Evolutionary conservation across 371 early-diverging fungal genomes (phyloP), one percentile per base, ranked within the genome.

Genomic region (Saksenaea vasiformis): DNA sequence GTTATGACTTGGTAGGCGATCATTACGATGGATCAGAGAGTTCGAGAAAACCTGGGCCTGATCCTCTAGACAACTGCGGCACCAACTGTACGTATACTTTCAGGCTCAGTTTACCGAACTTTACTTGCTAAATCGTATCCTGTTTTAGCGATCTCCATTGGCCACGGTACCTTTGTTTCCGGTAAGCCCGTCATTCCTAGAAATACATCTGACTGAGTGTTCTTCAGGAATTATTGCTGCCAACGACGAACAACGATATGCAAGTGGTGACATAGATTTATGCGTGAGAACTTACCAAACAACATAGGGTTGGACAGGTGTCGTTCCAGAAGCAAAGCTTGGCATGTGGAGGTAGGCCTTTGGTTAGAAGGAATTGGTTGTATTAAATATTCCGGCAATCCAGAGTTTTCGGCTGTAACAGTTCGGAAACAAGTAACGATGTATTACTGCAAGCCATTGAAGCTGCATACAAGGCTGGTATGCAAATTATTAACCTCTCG

Each of bases 371-470:
- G 27, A 38, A 14, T 17, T 24, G 34, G 54, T n/a, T 51, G 5
- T 27, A n/a, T 22, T 19, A 47, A n/a, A 19, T 36, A 35, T 39
- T 47, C 26, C 31, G 7, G 10, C 1, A 37, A 13, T 31, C 22
- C 65, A 64, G 73, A 64, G 72, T 78, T 0, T 76, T 68, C 54
- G 67, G 72, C 22, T 76, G 79, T 26, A 58, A 71, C 24, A 61
- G 53, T 26, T 22, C 34, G 13, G 36, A 54, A 44, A 57, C 58
- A 15, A 61, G 84, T 0, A 85, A 84, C 44, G 91, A 91, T 63
- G 77, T 88, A 10, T 68, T 93, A 1, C 67, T 90, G 26, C 78
- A 80, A 43, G 92, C 91, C 5, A 76, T 93, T 73, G 87, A 86
- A 56, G 73, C 62, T 36, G 93, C 93, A 1, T 84, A 79, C 57